Conservation (phyloP, 352 stramenopile species). For the Pythium aphanidermatum region DNA sequence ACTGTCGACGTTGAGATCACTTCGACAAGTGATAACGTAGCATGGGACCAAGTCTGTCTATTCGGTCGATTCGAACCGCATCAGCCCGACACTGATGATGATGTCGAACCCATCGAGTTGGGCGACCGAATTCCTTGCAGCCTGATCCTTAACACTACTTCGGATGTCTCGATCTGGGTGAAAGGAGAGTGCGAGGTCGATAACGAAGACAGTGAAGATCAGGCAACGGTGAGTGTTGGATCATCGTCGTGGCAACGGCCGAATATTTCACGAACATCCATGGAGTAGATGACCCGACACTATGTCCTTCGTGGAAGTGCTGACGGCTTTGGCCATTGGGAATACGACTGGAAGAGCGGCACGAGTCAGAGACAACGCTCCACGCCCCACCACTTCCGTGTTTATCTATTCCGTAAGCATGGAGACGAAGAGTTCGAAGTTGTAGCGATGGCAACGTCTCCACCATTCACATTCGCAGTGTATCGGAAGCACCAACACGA, state of each 20-base stretch:
- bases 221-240: too few species aligned
- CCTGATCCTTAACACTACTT: neutral
- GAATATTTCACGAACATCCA: neutral
- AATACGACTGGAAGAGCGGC: constrained; percentile 50
- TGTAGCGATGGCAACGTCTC: constrained; percentile 20
- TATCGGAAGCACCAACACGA: constrained; percentile 29
- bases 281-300: neutral
- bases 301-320: constrained; percentile 10
- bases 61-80: constrained; percentile 27
- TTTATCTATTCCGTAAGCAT: constrained; percentile 23
- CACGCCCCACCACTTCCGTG: constrained; percentile 30
- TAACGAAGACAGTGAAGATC: neutral
- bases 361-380: constrained; percentile 35
- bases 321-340: constrained; percentile 31
- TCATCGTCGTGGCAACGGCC: neutral
- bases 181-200: neutral
- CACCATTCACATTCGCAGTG: constrained; percentile 25
- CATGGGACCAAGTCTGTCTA: constrained; percentile 16
- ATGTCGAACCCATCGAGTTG: neutral
- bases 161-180: constrained; percentile 1
- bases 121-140: constrained; percentile 9
- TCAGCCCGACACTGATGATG: neutral
- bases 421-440: constrained; percentile 17
- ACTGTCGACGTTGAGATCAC: constrained; percentile 26
- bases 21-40: neutral